phyloP scores from a whole-genome alignment of 176 grass and related monocot genomes.

The Puccinellia tenuiflora region DNA sequence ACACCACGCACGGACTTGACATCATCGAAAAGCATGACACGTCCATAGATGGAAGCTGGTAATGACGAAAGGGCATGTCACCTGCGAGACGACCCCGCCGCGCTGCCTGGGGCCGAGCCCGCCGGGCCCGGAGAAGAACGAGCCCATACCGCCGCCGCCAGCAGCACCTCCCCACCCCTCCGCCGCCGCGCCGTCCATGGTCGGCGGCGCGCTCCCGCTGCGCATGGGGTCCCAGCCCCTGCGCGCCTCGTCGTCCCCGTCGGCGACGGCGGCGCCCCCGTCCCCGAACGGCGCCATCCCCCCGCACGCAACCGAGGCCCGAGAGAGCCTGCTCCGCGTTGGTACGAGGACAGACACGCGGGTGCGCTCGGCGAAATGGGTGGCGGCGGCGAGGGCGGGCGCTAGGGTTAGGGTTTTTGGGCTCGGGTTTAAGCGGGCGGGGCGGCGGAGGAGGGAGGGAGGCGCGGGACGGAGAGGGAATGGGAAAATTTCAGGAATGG shows the following conservation, averaged over 20 bases:
- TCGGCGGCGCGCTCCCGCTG: slow-evolving; percentile 76
- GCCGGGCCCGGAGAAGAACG: slow-evolving; percentile 6
- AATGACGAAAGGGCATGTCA: too few species aligned
- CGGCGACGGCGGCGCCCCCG: not conserved
- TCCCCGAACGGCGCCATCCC: not conserved
- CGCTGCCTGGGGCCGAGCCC: slow-evolving; percentile 42
- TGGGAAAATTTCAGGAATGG: not conserved
- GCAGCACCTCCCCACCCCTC: slow-evolving; percentile 24
- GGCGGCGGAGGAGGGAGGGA: not conserved
- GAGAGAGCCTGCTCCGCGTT: too few species aligned
- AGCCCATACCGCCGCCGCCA: slow-evolving; percentile 8
- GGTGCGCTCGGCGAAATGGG: slow-evolving; percentile 1
- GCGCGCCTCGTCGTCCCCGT: not conserved
- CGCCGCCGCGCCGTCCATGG: slow-evolving; percentile 52
- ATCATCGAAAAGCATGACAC: too few species aligned
- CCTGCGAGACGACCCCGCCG: slow-evolving; percentile 7
- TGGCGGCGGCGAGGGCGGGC: slow-evolving; percentile 22
- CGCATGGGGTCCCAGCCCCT: slow-evolving; percentile 40
- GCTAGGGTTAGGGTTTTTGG: slow-evolving; percentile 46
- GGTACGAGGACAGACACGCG: too few species aligned
- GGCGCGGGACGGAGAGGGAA: not conserved
- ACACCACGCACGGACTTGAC: too few species aligned
- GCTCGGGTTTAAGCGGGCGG: not conserved
- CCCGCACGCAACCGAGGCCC: slow-evolving; percentile 31
- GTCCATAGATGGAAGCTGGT: too few species aligned